Conservation (phyloP, 148 eudicot species). For the Bassia scoparia region DNA sequence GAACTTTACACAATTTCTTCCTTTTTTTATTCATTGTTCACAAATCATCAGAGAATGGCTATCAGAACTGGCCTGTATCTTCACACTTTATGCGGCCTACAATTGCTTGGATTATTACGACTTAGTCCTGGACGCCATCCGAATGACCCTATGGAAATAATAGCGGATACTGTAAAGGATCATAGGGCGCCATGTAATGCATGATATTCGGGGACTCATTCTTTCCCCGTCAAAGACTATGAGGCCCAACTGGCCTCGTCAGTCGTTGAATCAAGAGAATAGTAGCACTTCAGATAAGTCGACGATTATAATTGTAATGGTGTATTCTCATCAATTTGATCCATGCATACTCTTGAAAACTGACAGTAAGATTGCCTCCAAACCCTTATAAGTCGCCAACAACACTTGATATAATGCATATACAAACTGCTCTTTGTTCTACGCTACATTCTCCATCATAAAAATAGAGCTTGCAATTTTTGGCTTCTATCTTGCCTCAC, state of each 20-base stretch:
- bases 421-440: neutral
- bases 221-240: neutral
- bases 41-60: too few species aligned
- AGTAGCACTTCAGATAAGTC: neutral
- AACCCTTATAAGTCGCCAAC: neutral
- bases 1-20: too few species aligned
- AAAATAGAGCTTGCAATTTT: neutral
- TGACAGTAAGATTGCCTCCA: neutral
- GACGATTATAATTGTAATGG: neutral
- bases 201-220: neutral
- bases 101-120: neutral
- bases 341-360: neutral
- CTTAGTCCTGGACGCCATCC: neutral
- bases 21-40: too few species aligned
- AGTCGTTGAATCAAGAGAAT: neutral
- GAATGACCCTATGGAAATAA: neutral
- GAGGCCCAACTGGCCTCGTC: neutral
- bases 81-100: too few species aligned
- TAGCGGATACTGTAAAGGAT: neutral
- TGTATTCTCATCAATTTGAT: neutral
- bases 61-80: too few species aligned
- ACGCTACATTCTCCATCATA: neutral
- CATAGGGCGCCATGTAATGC: neutral
- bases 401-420: neutral
- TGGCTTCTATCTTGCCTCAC: too few species aligned